A percentile compares a stretch with the other conserved stretches of the same genome.
These are phyloP conservation scores for Scedosporium minutisporum DNA, from an alignment of 2,329 filamentous ascomycete genomes.

Conservation along the genomic window DNA sequence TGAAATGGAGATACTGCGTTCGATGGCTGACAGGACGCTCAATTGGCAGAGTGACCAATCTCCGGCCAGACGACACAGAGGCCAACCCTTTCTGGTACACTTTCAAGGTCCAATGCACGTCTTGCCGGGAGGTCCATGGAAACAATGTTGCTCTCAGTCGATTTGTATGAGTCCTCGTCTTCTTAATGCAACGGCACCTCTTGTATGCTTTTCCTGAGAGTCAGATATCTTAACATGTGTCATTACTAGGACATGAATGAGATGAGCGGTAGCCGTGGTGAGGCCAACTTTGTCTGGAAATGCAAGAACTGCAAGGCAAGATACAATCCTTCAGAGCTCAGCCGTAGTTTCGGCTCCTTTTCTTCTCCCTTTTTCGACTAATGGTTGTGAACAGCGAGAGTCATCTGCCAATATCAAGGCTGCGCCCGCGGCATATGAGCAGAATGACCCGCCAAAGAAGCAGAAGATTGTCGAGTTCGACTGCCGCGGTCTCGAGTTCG, in stretches of 20 bases:
- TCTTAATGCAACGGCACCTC: too few species aligned
- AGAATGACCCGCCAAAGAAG: slow-evolving; percentile 60
- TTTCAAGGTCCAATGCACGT: slow-evolving; percentile 97
- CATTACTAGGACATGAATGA: slow-evolving; percentile 70
- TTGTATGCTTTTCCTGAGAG: not conserved
- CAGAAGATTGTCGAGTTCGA: slow-evolving; percentile 85
- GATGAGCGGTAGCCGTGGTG: slow-evolving; percentile 83
- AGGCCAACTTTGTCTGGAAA: slow-evolving; percentile 99
- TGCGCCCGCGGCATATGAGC: slow-evolving; percentile 61
- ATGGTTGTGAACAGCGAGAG: slow-evolving; percentile 48
- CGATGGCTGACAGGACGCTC: not conserved
- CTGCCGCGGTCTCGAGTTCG: slow-evolving; percentile 87
- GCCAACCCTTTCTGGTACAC: slow-evolving; percentile 90
- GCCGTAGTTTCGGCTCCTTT: not conserved
- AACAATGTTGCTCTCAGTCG: slow-evolving; percentile 82
- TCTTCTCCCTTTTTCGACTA: not conserved
- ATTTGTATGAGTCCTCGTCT: slow-evolving; percentile 52
- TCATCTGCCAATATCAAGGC: slow-evolving; percentile 77
- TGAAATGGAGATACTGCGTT: not conserved
- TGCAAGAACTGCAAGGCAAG: slow-evolving; percentile 94
- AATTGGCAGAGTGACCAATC: slow-evolving; percentile 67
- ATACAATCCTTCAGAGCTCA: not conserved
- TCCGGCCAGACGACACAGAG: slow-evolving; percentile 73
- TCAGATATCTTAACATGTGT: too few species aligned
- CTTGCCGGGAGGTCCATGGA: slow-evolving; percentile 80